These are phyloP conservation scores for Waltergamsia citrina DNA, from an alignment of 2,329 filamentous ascomycete species.

Conservation along the genomic window DNA sequence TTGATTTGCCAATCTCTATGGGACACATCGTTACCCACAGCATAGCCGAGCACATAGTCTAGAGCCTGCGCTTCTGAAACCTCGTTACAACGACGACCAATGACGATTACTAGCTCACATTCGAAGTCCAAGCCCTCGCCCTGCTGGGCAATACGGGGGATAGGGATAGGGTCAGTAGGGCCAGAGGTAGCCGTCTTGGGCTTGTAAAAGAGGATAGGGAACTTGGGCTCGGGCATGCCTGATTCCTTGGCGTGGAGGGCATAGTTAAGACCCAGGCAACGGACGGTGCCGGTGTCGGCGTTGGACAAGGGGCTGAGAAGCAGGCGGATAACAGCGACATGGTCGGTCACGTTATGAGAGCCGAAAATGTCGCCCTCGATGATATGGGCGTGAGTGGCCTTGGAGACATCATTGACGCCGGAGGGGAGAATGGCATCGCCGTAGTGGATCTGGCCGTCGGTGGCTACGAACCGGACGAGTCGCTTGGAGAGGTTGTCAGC, in stretches of 20 bases:
- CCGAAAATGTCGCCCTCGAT: conserved; percentile 60
- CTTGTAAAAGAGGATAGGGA: conserved; percentile 59
- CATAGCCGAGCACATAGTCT: conserved; percentile 66
- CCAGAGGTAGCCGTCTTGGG: conserved; percentile 56
- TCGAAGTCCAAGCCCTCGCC: conserved; percentile 66
- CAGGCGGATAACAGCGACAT: conserved; percentile 42
- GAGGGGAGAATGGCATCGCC: conserved; percentile 62
- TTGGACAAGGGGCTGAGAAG: conserved; percentile 56
- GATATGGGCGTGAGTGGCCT: conserved; percentile 50
- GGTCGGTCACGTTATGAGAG: conserved; percentile 52
- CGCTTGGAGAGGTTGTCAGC: conserved; percentile 33
- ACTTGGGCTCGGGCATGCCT: conserved; percentile 58
- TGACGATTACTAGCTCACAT: conserved; percentile 67
- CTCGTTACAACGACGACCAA: conserved; percentile 57
- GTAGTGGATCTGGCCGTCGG: conserved; percentile 60
- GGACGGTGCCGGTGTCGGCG: conserved; percentile 54
- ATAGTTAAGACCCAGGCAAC: conserved; percentile 65
- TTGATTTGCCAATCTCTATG: conserved; percentile 70
- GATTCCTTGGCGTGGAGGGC: conserved; percentile 62
- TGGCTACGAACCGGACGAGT: conserved; percentile 64
- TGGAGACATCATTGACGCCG: conserved; percentile 50
- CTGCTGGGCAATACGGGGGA: conserved; percentile 56
- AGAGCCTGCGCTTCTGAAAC: conserved; percentile 57
- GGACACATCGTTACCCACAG: conserved; percentile 70
- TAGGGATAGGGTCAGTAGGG: conserved; percentile 55